A percentile compares a stretch with the other conserved stretches of the same genome.
Conservation (phyloP, 1,284 basidiomycete species). For the Papiliotrema fonsecae region DNA sequence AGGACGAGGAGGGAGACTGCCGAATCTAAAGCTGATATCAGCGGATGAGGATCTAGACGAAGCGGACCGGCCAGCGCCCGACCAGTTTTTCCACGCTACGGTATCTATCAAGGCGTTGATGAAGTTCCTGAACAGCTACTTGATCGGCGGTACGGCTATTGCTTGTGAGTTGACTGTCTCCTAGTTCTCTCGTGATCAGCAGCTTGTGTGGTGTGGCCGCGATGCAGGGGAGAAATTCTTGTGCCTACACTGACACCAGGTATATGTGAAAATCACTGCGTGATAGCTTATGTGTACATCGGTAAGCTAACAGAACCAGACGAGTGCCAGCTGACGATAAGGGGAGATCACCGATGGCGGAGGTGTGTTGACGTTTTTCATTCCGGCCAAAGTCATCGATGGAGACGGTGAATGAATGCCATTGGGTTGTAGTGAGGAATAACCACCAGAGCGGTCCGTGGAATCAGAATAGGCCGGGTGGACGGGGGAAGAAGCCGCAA, state of each 20-base stretch:
- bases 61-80: conserved; percentile 51
- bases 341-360: conserved; percentile 71
- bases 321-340: too few species aligned
- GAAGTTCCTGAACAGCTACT: conserved; percentile 76
- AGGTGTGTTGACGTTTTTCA: conserved; percentile 83
- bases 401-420: conserved; percentile 3
- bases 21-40: neutral
- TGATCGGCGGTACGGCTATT: conserved; percentile 79
- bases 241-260: conserved; percentile 50
- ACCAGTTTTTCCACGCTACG: conserved; percentile 61
- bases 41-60: conserved; percentile 23
- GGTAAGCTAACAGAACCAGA: too few species aligned
- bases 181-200: too few species aligned
- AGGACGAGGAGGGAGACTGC: too few species aligned
- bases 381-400: conserved; percentile 53
- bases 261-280: conserved; percentile 75
- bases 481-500: too few species aligned
- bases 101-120: conserved; percentile 70
- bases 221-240: neutral
- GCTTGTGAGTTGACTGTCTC: conserved; percentile 57
- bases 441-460: too few species aligned
- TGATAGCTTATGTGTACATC: conserved; percentile 86
- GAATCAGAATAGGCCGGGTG: too few species aligned
- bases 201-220: too few species aligned
- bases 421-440: neutral